A percentile compares a stretch with the other conserved stretches of the same genome.
These are phyloP conservation scores for Lentinula aciculospora DNA, from an alignment of 768 basidiomycete species.

Conservation along the genomic window DNA sequence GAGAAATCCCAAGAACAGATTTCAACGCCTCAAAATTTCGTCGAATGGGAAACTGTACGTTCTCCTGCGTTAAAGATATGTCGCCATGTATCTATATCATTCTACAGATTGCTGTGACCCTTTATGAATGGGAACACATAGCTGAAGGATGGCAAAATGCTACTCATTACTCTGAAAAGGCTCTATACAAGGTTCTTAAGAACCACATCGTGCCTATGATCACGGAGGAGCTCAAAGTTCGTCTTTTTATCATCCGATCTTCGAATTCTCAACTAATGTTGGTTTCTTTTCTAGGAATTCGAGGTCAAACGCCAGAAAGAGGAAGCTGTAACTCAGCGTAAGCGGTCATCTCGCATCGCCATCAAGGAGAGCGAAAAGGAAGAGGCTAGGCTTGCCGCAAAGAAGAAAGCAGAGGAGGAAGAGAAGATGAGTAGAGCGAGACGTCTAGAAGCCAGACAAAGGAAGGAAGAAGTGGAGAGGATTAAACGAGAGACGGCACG, in stretches of 20 bases:
- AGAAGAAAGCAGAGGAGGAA: slow-evolving; percentile 57
- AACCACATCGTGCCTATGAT: slow-evolving; percentile 69
- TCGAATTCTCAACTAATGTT: slow-evolving; percentile 7
- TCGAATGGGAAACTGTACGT: slow-evolving; percentile 91
- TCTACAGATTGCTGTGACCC: slow-evolving; percentile 71
- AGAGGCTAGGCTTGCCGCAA: slow-evolving; percentile 56
- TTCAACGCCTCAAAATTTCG: slow-evolving; percentile 44
- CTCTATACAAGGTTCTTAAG: slow-evolving; percentile 62
- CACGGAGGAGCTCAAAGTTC: slow-evolving; percentile 59
- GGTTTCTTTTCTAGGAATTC: slow-evolving; percentile 39
- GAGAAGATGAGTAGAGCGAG: slow-evolving; percentile 62
- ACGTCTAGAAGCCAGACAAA: slow-evolving; percentile 49
- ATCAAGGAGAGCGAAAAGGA: slow-evolving; percentile 77
- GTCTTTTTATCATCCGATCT: slow-evolving; percentile 16
- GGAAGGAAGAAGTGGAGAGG: slow-evolving; percentile 53
- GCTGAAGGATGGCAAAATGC: slow-evolving; percentile 71
- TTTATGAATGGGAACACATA: slow-evolving; percentile 82
- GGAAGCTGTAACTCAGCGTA: slow-evolving; percentile 76
- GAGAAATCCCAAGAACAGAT: slow-evolving; percentile 16
- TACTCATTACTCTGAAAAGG: slow-evolving; percentile 76
- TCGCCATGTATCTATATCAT: not conserved
- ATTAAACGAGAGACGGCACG: slow-evolving; percentile 52
- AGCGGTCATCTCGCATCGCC: slow-evolving; percentile 87
- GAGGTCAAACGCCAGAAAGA: slow-evolving; percentile 59
- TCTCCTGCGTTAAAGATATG: not conserved